Conservation (phyloP, 345 rosid genomes). For the Eucalyptus cloeziana region DNA sequence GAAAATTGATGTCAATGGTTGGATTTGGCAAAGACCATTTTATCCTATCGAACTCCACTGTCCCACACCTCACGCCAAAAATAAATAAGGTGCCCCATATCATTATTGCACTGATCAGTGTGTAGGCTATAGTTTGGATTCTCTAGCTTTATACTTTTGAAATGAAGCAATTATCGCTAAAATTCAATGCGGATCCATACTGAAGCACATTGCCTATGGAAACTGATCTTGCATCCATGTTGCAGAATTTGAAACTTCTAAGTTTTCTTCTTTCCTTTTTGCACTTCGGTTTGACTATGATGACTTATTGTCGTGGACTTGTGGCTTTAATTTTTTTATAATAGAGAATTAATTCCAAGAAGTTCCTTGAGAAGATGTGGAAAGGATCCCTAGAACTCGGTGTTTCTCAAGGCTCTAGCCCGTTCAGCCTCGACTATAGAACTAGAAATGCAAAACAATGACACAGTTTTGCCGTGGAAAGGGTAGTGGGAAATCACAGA, state of each 20-base stretch:
- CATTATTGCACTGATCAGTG: not conserved
- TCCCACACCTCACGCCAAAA: not conserved
- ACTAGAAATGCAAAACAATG: not conserved
- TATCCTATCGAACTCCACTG: not conserved
- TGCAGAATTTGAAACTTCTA: not conserved
- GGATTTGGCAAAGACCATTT: no score
- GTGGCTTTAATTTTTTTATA: not conserved
- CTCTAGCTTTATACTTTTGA: not conserved
- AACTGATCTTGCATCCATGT: not conserved
- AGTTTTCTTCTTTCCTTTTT: not conserved
- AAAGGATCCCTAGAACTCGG: not conserved
- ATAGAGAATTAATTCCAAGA: no score
- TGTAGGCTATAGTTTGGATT: not conserved
- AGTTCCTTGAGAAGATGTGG: not conserved
- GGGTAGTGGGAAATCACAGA: not conserved
- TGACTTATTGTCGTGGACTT: not conserved
- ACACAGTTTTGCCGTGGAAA: rapidly evolving
- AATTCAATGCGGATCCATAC: not conserved
- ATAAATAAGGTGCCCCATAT: not conserved
- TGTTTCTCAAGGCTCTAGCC: not conserved
- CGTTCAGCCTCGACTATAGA: not conserved
- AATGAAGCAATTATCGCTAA: not conserved
- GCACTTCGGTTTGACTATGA: not conserved
- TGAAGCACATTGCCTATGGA: not conserved
- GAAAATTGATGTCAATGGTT: no score